A percentile compares a stretch with the other conserved stretches of the same genome.
These are phyloP conservation scores for Aotearoamyces nothofagi DNA, from an alignment of 2,329 filamentous ascomycete genomes.

Conservation along the genomic window DNA sequence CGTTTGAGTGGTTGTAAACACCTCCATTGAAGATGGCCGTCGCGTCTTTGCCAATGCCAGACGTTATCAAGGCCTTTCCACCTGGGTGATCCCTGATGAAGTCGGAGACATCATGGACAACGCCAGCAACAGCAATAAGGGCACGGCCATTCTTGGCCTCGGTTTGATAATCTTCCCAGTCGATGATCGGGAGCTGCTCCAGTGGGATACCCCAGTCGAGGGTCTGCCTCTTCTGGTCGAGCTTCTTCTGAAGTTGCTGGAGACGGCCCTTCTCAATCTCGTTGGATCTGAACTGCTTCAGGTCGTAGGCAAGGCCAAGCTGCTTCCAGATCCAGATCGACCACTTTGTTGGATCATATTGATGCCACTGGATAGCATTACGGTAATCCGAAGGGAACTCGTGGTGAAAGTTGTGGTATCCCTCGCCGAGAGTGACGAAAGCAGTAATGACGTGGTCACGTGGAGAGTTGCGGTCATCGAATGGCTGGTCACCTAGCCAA, in stretches of 20 bases:
- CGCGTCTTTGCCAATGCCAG: conserved; percentile 69
- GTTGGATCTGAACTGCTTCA: conserved; percentile 78
- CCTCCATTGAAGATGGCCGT: conserved; percentile 82
- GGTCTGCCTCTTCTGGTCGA: conserved; percentile 62
- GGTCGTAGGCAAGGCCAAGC: conserved; percentile 64
- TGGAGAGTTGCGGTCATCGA: conserved; percentile 79
- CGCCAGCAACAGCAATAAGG: conserved; percentile 61
- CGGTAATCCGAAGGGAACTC: conserved; percentile 89
- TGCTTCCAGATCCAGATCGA: conserved; percentile 69
- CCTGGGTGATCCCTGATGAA: conserved; percentile 79
- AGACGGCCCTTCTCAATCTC: conserved; percentile 82
- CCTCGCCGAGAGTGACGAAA: conserved; percentile 71
- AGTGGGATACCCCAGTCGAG: conserved; percentile 76
- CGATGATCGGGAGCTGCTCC: conserved; percentile 66
- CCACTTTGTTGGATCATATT: conserved; percentile 87
- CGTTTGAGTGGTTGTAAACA: conserved; percentile 75
- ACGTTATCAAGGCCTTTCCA: conserved; percentile 69
- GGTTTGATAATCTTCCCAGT: conserved; percentile 71
- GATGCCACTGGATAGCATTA: conserved; percentile 76
- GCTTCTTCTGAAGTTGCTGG: conserved; percentile 78
- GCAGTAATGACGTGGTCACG: conserved; percentile 76
- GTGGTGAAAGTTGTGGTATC: conserved; percentile 90
- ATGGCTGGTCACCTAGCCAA: conserved; percentile 80
- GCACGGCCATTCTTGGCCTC: conserved; percentile 60
- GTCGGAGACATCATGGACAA: conserved; percentile 66